Percentiles rank a stretch among this genome's conserved stretches.
phyloP scores from a whole-genome alignment of 139 green algal genomes.

The Tetradesmus obliquus region DNA sequence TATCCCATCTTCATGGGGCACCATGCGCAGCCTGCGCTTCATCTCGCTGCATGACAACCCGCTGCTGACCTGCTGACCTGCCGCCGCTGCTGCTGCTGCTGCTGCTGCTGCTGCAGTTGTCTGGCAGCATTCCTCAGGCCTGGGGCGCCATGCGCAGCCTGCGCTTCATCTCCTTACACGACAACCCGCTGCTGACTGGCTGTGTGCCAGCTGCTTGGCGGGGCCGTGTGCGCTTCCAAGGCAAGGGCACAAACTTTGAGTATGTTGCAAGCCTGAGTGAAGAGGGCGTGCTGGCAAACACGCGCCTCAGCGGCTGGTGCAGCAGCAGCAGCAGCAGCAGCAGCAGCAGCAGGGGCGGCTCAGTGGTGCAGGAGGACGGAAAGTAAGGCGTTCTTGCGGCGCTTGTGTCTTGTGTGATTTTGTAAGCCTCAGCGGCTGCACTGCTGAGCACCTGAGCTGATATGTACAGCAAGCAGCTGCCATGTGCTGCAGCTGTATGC shows the following conservation, averaged over 20 bases:
- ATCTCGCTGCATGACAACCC: slow-evolving; percentile 6
- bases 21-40: slow-evolving; percentile 20
- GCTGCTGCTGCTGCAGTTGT: not conserved
- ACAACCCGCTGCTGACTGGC: not conserved
- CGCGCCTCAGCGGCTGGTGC: not conserved
- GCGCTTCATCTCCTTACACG: not conserved
- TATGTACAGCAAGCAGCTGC: too few species aligned
- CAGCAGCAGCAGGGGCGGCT: too few species aligned
- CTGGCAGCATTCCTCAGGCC: not conserved
- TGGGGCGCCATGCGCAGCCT: slow-evolving; percentile 24
- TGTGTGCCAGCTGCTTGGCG: slow-evolving; percentile 10
- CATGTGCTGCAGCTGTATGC: too few species aligned
- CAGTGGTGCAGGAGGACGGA: not conserved
- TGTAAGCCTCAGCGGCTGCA: too few species aligned
- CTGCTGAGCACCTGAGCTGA: too few species aligned
- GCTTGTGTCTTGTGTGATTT: not conserved
- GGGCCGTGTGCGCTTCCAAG: not conserved
- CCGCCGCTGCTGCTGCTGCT: too few species aligned
- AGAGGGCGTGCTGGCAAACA: not conserved
- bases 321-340: not conserved
- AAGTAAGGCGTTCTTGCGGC: not conserved
- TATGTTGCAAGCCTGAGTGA: not conserved
- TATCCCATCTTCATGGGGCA: not conserved
- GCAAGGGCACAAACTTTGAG: not conserved
- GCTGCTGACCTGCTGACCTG: not conserved